Percentiles rank a stretch among this genome's conserved stretches.
phyloP scores from a whole-genome alignment of 2,329 filamentous ascomycete species.

The Cladosporium sp. region DNA sequence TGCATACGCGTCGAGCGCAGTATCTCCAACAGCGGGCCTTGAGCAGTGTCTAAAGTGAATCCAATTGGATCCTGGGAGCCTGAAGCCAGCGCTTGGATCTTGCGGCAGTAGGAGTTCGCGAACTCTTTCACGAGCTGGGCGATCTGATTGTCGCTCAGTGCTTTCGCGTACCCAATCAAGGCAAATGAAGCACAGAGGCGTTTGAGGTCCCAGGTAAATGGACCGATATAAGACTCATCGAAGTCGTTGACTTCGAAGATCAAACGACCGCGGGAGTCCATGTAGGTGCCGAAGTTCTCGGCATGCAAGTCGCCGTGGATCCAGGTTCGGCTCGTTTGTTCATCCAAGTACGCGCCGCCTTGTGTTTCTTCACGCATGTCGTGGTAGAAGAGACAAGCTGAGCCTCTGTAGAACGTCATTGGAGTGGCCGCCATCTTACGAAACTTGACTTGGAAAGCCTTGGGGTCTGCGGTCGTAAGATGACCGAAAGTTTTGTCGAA shows the following conservation, averaged over 20 bases:
- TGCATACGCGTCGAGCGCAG: too few relatives aligned
- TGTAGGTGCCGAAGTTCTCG: conserved; percentile 13
- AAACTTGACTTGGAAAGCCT: too few relatives aligned
- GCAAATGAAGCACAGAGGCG: conserved; percentile 4
- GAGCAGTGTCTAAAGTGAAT: too few relatives aligned
- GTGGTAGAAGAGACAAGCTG: conserved; percentile 10
- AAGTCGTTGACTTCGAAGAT: conserved; percentile 13
- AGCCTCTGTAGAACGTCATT: conserved; percentile 10
- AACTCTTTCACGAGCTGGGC: too few relatives aligned
- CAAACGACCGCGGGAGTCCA: conserved; percentile 1
- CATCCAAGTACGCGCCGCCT: neutral
- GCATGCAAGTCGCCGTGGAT: conserved; percentile 13
- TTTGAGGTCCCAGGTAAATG: conserved; percentile 13
- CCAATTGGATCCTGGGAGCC: too few relatives aligned
- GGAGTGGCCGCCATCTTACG: conserved; percentile 9
- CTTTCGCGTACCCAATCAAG: too few relatives aligned
- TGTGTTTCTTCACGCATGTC: neutral
- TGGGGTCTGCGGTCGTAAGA: too few relatives aligned
- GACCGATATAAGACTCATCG: conserved; percentile 8
- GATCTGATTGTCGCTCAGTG: too few relatives aligned
- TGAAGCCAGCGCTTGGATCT: too few relatives aligned
- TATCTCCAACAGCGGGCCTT: too few relatives aligned
- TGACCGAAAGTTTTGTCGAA: too few relatives aligned
- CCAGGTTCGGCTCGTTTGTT: neutral
- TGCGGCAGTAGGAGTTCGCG: too few relatives aligned